These are phyloP conservation scores for Populus tremula DNA, from an alignment of 345 rosid species.

Conservation along the genomic window DNA sequence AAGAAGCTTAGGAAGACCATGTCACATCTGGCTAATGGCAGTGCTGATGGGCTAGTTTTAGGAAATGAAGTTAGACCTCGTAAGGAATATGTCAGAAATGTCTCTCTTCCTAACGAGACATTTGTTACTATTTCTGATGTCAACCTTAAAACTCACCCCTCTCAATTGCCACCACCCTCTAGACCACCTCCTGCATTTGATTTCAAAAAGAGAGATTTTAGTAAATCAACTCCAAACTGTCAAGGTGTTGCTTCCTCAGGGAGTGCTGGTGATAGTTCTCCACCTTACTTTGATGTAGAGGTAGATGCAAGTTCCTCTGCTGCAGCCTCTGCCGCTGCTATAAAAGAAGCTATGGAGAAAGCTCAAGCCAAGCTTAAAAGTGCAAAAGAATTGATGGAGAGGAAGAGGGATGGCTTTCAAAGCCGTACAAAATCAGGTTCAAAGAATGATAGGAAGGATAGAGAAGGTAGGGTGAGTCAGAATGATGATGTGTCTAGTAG, in stretches of 20 bases:
- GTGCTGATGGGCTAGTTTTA: constrained; percentile 24
- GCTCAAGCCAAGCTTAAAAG: constrained; percentile 72
- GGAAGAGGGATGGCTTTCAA: constrained; percentile 52
- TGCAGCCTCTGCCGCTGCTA: constrained; percentile 63
- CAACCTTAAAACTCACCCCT: constrained; percentile 73
- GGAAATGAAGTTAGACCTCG: constrained; percentile 33
- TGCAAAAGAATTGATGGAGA: constrained; percentile 66
- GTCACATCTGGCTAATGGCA: constrained; percentile 33
- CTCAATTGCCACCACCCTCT: constrained; percentile 78
- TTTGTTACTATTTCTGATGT: constrained; percentile 78
- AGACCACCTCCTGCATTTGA: constrained; percentile 66
- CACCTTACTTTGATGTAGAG: constrained; percentile 87
- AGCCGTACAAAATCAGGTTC: constrained; percentile 31
- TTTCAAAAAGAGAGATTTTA: constrained; percentile 34
- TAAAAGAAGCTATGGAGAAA: constrained; percentile 72
- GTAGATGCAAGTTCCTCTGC: constrained; percentile 85
- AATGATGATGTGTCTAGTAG: constrained; percentile 9
- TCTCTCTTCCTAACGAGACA: constrained; percentile 39
- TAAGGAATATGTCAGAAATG: constrained; percentile 34
- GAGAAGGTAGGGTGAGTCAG: constrained; percentile 32
- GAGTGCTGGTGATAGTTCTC: constrained; percentile 46
- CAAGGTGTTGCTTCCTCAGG: constrained; percentile 42
- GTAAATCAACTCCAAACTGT: constrained; percentile 33
- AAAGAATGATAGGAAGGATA: constrained; percentile 31
- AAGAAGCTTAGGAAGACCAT: constrained; percentile 45